Base-by-base conservation (phyloP, 139 green algal genomes). In the Ettlia oleoabundans region DNA sequence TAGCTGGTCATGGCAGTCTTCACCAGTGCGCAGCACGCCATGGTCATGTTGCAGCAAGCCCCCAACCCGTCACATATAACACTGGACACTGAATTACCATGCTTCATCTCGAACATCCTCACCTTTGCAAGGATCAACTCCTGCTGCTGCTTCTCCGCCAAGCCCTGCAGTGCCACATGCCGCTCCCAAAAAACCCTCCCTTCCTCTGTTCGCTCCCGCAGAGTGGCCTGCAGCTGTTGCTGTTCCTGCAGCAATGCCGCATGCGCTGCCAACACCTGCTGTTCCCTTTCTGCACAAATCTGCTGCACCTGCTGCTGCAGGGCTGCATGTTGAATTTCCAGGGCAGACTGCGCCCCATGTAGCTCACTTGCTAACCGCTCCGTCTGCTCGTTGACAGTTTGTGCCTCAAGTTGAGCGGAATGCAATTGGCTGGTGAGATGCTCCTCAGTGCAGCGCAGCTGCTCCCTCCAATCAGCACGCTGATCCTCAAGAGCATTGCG, bases 221-320 rank as follows among this genome's bases (percentile, higher is more conserved):
- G 33, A 15, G 72, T 47, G 2, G 72, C 51, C 26, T 43, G 33
- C 51, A 66, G 51, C 24, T 4, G 22, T 0, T 42, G 51, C 30
- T 67, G 51, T 26, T 78, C 51, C 22, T 65, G 47, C 13, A 33
- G 33, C 38, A 35, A 75, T 86, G 76, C 26, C 47, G 42, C 61
- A 43, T 90, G 72, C 71, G 87, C 86, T 24, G 86, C 84, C 62
- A 78, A 43, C 58, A 87, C 78, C 62, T 89, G 85, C 70, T 87
- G 76, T 66, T 90, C 86, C 43, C 84, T 65, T 51, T 93, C 86
- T 8, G 88, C 83, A 30, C 76, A 85, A 26, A 82, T 70, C 10
- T 81, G 58, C 28, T 83, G 65, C 63, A 93, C 63, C 72, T 90
- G 90, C 63, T 91, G 90, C 88, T 94, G 79, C 55, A 88, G n/a